phyloP scores from a whole-genome alignment of 1,139 yeast species.

The Scheffersomyces lignicola region DNA sequence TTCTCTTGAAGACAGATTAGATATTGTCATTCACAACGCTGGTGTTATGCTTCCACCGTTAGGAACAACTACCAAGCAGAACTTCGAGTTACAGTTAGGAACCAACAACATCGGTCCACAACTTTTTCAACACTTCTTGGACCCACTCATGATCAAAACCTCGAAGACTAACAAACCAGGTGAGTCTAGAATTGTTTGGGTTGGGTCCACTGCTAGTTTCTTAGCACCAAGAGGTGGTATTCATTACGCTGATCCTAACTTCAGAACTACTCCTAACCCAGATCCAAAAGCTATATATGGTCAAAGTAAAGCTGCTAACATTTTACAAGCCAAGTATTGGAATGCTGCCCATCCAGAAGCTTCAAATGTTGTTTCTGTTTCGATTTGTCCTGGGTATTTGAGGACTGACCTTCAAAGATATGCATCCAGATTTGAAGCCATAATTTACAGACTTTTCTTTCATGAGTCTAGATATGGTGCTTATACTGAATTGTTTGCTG shows the following conservation, averaged over 20 bases:
- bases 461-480: slow-evolving; percentile 17
- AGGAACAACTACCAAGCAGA: slow-evolving; percentile 19
- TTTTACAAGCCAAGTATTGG: slow-evolving; percentile 42
- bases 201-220: slow-evolving; percentile 41
- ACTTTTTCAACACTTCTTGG: slow-evolving; percentile 44
- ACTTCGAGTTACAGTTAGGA: slow-evolving; percentile 28
- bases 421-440: slow-evolving; percentile 11
- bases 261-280: background rate
- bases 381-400: slow-evolving; percentile 49
- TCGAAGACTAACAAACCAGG: slow-evolving; percentile 17
- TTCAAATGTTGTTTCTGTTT: slow-evolving; percentile 33
- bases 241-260: slow-evolving; percentile 7
- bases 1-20: slow-evolving; percentile 23
- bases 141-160: slow-evolving; percentile 39
- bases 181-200: slow-evolving; percentile 46
- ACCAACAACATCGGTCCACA: slow-evolving; percentile 52
- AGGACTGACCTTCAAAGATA: slow-evolving; percentile 42
- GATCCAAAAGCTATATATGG: slow-evolving; percentile 19
- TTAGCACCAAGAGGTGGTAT: slow-evolving; percentile 28
- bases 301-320: slow-evolving; percentile 47
- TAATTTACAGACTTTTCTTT: slow-evolving; percentile 5
- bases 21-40: slow-evolving; percentile 51
- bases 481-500: slow-evolving; percentile 24
- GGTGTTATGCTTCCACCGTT: slow-evolving; percentile 45
- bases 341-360: slow-evolving; percentile 28